Evolutionary conservation across 106 monocot species (phyloP).

Genomic region (Platanthera zijinensis): DNA sequence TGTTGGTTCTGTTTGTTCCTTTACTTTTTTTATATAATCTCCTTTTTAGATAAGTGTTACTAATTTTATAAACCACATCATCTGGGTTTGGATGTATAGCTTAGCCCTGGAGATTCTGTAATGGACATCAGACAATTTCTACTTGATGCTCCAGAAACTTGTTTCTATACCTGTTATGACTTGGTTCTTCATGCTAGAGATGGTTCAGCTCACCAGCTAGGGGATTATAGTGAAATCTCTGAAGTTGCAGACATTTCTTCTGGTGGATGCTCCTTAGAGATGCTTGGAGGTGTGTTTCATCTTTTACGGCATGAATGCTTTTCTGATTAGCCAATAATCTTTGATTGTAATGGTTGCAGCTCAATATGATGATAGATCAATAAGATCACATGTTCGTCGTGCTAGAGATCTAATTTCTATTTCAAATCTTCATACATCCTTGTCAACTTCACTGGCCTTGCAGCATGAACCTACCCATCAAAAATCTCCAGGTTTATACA

Average conservation of each 20-base stretch:
- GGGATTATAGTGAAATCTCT: slow-evolving; percentile 97
- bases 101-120: slow-evolving; percentile 90
- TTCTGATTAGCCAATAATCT: not conserved
- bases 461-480: slow-evolving; percentile 63
- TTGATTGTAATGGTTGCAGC: slow-evolving; percentile 36
- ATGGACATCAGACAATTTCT: slow-evolving; percentile 98
- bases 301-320: not conserved
- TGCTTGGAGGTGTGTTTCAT: slow-evolving; percentile 61
- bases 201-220: slow-evolving; percentile 58
- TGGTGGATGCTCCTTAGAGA: slow-evolving; percentile 81
- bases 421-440: slow-evolving; percentile 68
- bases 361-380: slow-evolving; percentile 94
- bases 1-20: not conserved
- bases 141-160: slow-evolving; percentile 96
- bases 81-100: slow-evolving; percentile 37
- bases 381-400: slow-evolving; percentile 83
- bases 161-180: slow-evolving; percentile 96
- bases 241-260: slow-evolving; percentile 89
- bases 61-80: not conserved
- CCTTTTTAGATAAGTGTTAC: no score
- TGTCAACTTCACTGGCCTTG: slow-evolving; percentile 74
- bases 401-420: slow-evolving; percentile 75
- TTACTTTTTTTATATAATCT: not conserved
- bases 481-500: slow-evolving; percentile 45
- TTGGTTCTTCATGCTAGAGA: slow-evolving; percentile 81